A percentile compares a stretch with the other conserved stretches of the same genome.
These are phyloP conservation scores for Candolleomyces eurysporus DNA, from an alignment of 768 basidiomycete species.

Conservation along the genomic window DNA sequence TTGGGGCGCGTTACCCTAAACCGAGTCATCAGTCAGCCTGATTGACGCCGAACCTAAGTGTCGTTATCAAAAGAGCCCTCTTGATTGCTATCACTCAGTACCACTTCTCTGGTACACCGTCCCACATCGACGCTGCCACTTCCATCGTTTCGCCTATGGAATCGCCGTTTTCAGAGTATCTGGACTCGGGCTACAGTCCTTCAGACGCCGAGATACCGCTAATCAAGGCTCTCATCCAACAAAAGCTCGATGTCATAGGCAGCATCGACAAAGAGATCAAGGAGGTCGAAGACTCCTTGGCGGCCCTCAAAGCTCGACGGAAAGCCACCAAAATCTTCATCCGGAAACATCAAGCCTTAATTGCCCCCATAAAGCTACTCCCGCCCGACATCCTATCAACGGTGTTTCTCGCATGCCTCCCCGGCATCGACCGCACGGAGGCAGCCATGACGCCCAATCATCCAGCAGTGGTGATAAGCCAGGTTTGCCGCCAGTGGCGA, in stretches of 20 bases:
- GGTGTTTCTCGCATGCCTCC: background rate
- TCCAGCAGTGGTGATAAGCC: background rate
- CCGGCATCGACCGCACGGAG: background rate
- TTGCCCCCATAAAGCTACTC: background rate
- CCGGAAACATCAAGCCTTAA: background rate
- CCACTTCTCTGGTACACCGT: no score
- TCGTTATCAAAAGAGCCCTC: no score
- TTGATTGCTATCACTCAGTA: no score
- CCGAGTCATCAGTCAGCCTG: no score
- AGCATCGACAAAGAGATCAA: background rate
- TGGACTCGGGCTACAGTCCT: background rate
- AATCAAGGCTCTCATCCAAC: background rate
- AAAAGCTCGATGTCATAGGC: background rate
- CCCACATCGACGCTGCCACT: no score
- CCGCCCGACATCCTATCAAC: background rate
- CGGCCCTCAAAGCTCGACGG: background rate
- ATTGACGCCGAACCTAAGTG: no score
- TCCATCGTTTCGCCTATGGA: no score
- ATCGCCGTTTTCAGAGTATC: no score
- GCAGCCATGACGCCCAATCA: background rate
- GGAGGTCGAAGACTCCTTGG: background rate
- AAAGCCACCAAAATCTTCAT: background rate
- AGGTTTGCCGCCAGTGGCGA: background rate
- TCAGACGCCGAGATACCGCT: background rate
- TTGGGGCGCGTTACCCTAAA: no score